These are phyloP conservation scores for Aquanectria penicillioides DNA, from an alignment of 2,329 filamentous ascomycete species.

Conservation along the genomic window DNA sequence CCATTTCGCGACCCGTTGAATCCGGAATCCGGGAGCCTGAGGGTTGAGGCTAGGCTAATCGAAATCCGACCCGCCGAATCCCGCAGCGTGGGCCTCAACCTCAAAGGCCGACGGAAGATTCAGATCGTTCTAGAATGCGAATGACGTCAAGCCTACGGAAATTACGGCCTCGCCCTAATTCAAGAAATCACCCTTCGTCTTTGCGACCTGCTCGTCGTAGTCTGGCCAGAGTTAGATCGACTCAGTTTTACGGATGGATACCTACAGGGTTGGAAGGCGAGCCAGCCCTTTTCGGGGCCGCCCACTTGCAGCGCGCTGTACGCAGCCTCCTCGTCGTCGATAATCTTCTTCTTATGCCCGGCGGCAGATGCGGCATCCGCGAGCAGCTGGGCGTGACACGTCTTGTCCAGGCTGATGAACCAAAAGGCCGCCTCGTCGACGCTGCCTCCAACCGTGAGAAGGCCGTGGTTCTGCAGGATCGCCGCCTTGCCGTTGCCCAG, in stretches of 20 bases:
- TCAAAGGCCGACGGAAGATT: too few relatives aligned
- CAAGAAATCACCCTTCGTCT: neutral
- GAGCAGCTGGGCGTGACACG: slow-evolving; percentile 43
- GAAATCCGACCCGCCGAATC: too few relatives aligned
- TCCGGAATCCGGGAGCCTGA: too few relatives aligned
- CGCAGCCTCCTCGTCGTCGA: slow-evolving; percentile 49
- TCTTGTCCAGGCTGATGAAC: slow-evolving; percentile 54
- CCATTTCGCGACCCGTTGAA: too few relatives aligned
- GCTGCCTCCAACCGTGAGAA: slow-evolving; percentile 69
- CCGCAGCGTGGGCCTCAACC: too few relatives aligned
- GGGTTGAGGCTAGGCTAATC: too few relatives aligned
- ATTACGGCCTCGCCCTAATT: too few relatives aligned
- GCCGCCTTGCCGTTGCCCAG: slow-evolving; percentile 63
- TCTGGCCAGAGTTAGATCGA: too few relatives aligned
- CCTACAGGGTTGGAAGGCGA: neutral
- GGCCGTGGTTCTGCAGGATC: slow-evolving; percentile 71
- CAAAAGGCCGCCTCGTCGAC: slow-evolving; percentile 74
- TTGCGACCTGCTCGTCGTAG: slow-evolving; percentile 8
- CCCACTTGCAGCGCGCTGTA: slow-evolving; percentile 45
- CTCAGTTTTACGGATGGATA: too few relatives aligned
- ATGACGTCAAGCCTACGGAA: too few relatives aligned
- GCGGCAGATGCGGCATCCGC: slow-evolving; percentile 35
- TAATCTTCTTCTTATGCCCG: slow-evolving; percentile 37
- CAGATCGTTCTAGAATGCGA: too few relatives aligned
- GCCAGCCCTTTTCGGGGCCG: slow-evolving; percentile 28